Percentiles rank a stretch among this genome's conserved stretches.
Evolutionary conservation across 306 rosid genomes (phyloP).

Genomic region (Senna tora): DNA sequence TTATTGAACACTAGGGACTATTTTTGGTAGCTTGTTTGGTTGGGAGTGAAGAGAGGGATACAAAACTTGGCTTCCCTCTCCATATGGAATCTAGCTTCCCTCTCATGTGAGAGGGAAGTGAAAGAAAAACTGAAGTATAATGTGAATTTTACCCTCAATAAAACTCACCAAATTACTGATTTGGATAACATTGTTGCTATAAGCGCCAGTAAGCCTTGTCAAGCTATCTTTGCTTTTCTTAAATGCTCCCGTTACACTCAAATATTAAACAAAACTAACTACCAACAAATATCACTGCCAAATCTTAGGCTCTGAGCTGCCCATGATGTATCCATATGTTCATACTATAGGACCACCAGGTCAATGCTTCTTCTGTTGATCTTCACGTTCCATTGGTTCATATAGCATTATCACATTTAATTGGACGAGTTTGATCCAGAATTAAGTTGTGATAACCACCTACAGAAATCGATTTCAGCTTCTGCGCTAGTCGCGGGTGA

Average conservation of each 20-base stretch:
- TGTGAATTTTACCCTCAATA: too few relatives aligned
- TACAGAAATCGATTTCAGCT: conserved; percentile 41
- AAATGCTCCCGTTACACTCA: not conserved
- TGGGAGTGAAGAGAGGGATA: too few relatives aligned
- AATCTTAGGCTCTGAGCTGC: not conserved
- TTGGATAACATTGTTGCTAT: conserved; percentile 16
- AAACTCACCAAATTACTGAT: too few relatives aligned
- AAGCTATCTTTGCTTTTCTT: not conserved
- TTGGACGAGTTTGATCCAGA: conserved; percentile 36
- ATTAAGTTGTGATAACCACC: conserved; percentile 44
- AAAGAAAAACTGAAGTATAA: too few relatives aligned
- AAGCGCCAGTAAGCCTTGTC: conserved; percentile 30
- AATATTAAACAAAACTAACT: not conserved
- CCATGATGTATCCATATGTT: conserved; percentile 23
- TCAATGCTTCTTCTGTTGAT: conserved; percentile 37
- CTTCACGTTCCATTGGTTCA: conserved; percentile 30
- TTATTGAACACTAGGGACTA: conserved; percentile 1
- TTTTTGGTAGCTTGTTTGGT: too few relatives aligned
- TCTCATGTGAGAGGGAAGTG: too few relatives aligned
- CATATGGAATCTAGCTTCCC: too few relatives aligned
- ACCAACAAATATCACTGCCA: conserved; percentile 19
- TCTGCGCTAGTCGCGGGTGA: conserved; percentile 37
- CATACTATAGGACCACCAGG: conserved; percentile 43
- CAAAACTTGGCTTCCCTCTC: too few relatives aligned
- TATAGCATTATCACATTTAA: conserved; percentile 33